A percentile compares a stretch with the other conserved stretches of the same genome.
These are phyloP conservation scores for Aspergillus panamensis DNA, from an alignment of 495 filamentous ascomycete genomes.

Conservation along the genomic window DNA sequence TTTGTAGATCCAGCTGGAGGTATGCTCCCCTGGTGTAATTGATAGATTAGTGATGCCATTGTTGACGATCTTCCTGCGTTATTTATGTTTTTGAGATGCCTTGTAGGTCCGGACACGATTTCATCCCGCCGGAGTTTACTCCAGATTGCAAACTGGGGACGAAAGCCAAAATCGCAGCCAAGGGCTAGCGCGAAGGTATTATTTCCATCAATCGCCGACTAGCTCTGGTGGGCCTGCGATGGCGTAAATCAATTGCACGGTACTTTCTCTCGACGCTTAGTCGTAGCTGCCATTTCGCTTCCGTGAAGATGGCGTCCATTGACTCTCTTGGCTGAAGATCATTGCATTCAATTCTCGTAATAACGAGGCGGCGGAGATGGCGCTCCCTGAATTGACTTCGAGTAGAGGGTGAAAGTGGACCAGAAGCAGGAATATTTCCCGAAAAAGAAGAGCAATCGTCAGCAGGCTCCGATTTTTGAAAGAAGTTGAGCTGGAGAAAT, in stretches of 20 bases:
- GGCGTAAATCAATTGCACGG: neutral
- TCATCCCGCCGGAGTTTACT: slow-evolving; percentile 33
- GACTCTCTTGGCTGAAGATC: neutral
- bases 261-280: neutral
- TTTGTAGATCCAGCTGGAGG: neutral
- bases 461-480: neutral
- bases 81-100: neutral
- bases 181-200: neutral
- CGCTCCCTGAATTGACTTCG: neutral
- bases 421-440: neutral
- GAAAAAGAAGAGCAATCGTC: neutral
- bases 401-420: neutral
- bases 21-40: neutral
- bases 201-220: slow-evolving; percentile 20
- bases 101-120: neutral
- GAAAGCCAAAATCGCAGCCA: neutral
- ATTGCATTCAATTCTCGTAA: neutral
- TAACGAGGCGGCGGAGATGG: neutral
- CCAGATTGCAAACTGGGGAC: neutral
- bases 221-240: neutral
- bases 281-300: neutral
- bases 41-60: neutral
- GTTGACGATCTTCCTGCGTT: neutral
- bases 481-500: neutral
- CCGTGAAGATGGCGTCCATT: neutral